phyloP scores from a whole-genome alignment of 768 basidiomycete genomes.

The Rhodosporidiobolus sp. region DNA sequence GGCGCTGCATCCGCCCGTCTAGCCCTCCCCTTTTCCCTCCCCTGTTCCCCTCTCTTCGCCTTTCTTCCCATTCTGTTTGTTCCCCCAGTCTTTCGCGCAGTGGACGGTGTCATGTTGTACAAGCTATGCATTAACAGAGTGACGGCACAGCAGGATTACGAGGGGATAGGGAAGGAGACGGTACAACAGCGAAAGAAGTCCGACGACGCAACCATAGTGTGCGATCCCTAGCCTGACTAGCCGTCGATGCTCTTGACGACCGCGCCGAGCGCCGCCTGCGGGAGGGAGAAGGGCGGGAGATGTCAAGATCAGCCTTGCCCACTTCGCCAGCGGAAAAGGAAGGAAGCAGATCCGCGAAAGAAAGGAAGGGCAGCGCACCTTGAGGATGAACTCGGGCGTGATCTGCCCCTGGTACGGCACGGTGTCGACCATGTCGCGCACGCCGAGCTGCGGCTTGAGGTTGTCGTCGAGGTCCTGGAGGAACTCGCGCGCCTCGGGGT shows the following conservation, averaged over 20 bases:
- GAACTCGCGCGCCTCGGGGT: slow-evolving; percentile 34
- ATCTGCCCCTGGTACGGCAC: slow-evolving; percentile 11
- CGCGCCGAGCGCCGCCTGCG: slow-evolving; percentile 13
- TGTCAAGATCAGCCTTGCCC: too few relatives aligned
- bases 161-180: not conserved
- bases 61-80: too few relatives aligned
- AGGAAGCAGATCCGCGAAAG: not conserved
- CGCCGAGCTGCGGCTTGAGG: slow-evolving; percentile 31
- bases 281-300: slow-evolving; percentile 18
- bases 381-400: slow-evolving; percentile 29
- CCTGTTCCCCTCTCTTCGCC: not conserved
- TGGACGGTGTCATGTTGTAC: not conserved
- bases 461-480: slow-evolving; percentile 38
- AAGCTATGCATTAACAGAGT: not conserved
- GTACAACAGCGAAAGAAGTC: not conserved
- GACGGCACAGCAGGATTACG: not conserved
- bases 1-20: slow-evolving; percentile 27
- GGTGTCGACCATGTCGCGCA: slow-evolving; percentile 33
- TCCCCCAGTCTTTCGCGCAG: not conserved
- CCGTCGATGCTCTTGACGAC: slow-evolving; percentile 20
- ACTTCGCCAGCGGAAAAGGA: too few relatives aligned
- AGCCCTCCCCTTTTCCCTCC: not conserved
- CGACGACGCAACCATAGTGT: too few relatives aligned
- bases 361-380: not conserved
- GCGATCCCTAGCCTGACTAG: too few relatives aligned